Evolutionary conservation across 768 basidiomycete species (phyloP).

Genomic region (Lyophyllum decastes): DNA sequence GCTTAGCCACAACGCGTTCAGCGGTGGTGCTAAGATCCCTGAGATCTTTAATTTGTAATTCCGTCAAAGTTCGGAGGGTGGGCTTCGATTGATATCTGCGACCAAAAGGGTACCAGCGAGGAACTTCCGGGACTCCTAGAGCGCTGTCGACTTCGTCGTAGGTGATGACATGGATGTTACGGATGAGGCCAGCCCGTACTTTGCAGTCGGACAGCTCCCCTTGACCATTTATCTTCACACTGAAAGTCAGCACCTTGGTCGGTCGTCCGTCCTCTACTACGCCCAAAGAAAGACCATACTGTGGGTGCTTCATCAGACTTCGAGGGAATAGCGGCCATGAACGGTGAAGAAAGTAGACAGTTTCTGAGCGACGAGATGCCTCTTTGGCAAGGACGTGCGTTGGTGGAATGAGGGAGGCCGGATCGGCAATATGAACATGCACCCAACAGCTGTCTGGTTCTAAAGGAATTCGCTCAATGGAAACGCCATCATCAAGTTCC

Average conservation of each 20-base stretch:
- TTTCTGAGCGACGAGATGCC: constrained; percentile 53
- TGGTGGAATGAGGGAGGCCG: constrained; percentile 76
- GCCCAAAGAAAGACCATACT: constrained; percentile 42
- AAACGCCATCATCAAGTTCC: constrained; percentile 94
- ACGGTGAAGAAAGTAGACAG: constrained; percentile 67
- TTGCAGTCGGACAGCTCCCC: constrained; percentile 73
- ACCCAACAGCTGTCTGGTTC: constrained; percentile 73
- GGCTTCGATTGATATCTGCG: constrained; percentile 12
- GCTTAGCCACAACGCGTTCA: constrained; percentile 13
- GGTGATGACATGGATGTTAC: constrained; percentile 60
- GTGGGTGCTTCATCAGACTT: constrained; percentile 46
- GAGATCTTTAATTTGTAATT: constrained; percentile 30
- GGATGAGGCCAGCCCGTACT: constrained; percentile 72
- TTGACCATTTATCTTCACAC: constrained; percentile 58
- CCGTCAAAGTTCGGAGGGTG: constrained; percentile 10
- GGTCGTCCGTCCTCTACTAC: constrained; percentile 34
- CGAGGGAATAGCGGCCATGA: constrained; percentile 76
- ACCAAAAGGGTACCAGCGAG: constrained; percentile 47
- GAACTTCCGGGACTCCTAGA: constrained; percentile 30
- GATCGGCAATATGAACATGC: constrained; percentile 93
- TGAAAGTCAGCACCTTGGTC: constrained; percentile 76
- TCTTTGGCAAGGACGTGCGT: constrained; percentile 58
- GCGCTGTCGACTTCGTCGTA: constrained; percentile 70
- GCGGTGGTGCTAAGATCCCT: constrained; percentile 24
- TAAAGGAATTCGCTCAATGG: constrained; percentile 66